Conservation (phyloP, 371 early-diverging fungal species). For the Cladochytrium tenue region DNA sequence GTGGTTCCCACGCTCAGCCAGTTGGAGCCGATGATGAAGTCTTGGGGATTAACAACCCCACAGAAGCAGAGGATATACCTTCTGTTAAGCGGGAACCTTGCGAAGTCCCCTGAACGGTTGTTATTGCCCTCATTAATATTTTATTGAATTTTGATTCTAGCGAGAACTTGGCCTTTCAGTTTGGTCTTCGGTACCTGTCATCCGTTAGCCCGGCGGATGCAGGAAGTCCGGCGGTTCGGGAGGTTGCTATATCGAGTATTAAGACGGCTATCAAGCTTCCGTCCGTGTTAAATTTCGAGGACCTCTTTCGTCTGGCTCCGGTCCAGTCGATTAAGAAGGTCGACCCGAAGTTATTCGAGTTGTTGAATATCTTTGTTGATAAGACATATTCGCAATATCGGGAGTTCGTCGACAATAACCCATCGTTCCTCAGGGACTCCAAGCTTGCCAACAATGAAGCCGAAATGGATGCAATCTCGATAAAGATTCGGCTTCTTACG, state of each 20-base stretch:
- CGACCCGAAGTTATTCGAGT: constrained; percentile 52
- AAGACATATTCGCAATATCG: constrained; percentile 71
- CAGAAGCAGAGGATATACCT: constrained; percentile 66
- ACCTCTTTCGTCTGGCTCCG: constrained; percentile 68
- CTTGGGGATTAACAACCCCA: constrained; percentile 71
- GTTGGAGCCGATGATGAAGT: constrained; percentile 62
- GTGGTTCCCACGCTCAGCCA: constrained; percentile 64
- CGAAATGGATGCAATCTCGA: constrained; percentile 57
- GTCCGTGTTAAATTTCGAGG: constrained; percentile 80
- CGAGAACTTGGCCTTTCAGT: constrained; percentile 49
- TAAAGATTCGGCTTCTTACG: constrained; percentile 85
- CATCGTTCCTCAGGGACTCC: constrained; percentile 49
- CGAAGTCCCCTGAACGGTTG: constrained; percentile 64
- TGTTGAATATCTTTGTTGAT: constrained; percentile 76
- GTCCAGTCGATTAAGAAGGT: constrained; percentile 69
- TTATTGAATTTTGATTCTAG: constrained; percentile 1
- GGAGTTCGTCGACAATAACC: constrained; percentile 56
- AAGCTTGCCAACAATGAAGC: constrained; percentile 26
- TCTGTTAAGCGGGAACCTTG: constrained; percentile 65
- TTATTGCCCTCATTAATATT: constrained; percentile 13
- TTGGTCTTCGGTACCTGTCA: constrained; percentile 68
- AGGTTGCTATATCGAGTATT: constrained; percentile 58
- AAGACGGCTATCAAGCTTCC: constrained; percentile 69
- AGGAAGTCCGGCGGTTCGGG: constrained; percentile 43
- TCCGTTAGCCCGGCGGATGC: constrained; percentile 34